A percentile compares a stretch with the other conserved stretches of the same genome.
These are phyloP conservation scores for Microsporum ferrugineum DNA, from an alignment of 2,329 filamentous ascomycete species.

Conservation along the genomic window DNA sequence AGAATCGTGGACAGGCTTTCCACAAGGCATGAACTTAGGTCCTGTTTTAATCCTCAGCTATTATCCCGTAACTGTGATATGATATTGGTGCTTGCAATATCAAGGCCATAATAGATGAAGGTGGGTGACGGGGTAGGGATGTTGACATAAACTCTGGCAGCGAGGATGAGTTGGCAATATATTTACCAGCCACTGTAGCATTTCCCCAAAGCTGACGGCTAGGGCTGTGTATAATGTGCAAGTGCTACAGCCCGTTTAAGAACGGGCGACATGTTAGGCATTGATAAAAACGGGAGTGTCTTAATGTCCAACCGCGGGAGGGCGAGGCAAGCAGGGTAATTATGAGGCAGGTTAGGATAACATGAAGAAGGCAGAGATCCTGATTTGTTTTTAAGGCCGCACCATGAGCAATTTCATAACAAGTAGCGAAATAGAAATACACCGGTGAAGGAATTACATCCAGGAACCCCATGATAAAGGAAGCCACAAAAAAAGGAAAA, in stretches of 20 bases:
- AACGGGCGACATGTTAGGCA: background rate
- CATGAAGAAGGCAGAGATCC: background rate
- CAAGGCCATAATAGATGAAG: background rate
- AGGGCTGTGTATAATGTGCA: background rate
- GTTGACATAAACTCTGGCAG: background rate
- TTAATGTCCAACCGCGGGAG: background rate
- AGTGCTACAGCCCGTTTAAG: background rate
- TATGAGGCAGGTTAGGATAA: background rate
- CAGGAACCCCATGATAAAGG: background rate
- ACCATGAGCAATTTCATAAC: conserved; percentile 1
- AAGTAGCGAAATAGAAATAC: conserved; percentile 1
- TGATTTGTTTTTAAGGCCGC: conserved; percentile 1
- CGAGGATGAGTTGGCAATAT: background rate
- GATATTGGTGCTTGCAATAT: background rate
- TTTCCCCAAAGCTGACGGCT: background rate
- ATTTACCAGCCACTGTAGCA: background rate
- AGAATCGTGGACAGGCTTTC: too few relatives aligned
- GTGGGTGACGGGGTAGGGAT: background rate
- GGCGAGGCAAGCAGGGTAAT: background rate
- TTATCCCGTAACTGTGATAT: background rate
- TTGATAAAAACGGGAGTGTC: background rate
- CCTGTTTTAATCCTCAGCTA: background rate
- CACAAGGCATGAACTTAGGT: background rate
- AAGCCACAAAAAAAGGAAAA: background rate
- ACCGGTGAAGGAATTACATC: conserved; percentile 3